These are phyloP conservation scores for Spiromastix sp. DNA, from an alignment of 2,329 filamentous ascomycete species.

Conservation along the genomic window DNA sequence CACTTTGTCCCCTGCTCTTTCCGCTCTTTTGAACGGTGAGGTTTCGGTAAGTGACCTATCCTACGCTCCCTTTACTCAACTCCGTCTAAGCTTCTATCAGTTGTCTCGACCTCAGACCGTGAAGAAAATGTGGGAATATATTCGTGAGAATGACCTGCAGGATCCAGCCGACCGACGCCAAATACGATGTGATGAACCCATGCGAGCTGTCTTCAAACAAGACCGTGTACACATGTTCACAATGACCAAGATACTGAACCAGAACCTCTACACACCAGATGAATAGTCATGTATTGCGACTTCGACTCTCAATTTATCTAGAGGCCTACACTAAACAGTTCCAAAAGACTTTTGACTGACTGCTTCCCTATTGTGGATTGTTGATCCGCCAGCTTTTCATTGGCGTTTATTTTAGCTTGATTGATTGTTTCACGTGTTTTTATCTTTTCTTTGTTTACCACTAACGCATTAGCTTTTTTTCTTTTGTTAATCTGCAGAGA, in stretches of 20 bases:
- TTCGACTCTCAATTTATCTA: no score
- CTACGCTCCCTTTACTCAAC: background rate
- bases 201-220: slow-evolving; percentile 87
- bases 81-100: slow-evolving; percentile 34
- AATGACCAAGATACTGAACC: slow-evolving; percentile 93
- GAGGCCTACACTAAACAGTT: no score
- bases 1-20: slow-evolving; percentile 35
- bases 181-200: slow-evolving; percentile 81
- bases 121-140: slow-evolving; percentile 92
- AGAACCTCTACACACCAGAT: slow-evolving; percentile 68
- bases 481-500: no score
- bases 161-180: slow-evolving; percentile 86
- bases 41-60: slow-evolving; percentile 26
- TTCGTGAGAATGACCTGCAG: slow-evolving; percentile 79
- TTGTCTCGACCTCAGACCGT: slow-evolving; percentile 91
- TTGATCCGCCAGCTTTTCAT: background rate
- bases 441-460: background rate
- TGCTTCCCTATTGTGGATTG: background rate
- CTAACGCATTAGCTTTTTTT: no score
- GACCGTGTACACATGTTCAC: slow-evolving; percentile 96
- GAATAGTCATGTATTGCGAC: no score
- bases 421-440: background rate
- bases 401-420: slow-evolving; percentile 1
- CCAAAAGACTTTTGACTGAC: no score
- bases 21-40: slow-evolving; percentile 35